Percentiles rank a stretch among this genome's conserved stretches.
phyloP scores from a whole-genome alignment of 176 grass and related monocot genomes.

The Pharus latifolius region DNA sequence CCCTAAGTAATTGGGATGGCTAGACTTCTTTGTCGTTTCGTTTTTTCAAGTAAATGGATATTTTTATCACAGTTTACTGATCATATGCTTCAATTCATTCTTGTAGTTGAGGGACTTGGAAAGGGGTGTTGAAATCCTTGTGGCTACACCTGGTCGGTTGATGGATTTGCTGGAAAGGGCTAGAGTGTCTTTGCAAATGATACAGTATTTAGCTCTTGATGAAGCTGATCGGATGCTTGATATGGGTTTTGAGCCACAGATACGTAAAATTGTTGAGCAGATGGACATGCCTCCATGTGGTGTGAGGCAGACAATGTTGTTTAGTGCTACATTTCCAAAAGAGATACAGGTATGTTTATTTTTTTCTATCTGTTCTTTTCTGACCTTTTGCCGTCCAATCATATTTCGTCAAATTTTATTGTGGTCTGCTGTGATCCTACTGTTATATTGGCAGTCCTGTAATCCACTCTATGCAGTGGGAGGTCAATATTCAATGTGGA shows the following conservation, averaged over 20 bases:
- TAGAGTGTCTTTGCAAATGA: constrained; percentile 81
- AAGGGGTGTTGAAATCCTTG: constrained; percentile 92
- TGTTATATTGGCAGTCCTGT: not conserved
- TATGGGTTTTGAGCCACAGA: constrained; percentile 98
- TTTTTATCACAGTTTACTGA: not conserved
- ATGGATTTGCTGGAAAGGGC: constrained; percentile 92
- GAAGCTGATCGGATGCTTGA: constrained; percentile 98
- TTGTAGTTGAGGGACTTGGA: constrained; percentile 81
- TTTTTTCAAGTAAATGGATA: no score
- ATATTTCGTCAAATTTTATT: not conserved
- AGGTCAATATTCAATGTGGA: not conserved
- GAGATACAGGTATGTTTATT: constrained; percentile 88
- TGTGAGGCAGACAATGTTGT: constrained; percentile 87
- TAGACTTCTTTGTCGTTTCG: no score
- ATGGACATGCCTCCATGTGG: constrained; percentile 85
- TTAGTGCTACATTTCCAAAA: constrained; percentile 96
- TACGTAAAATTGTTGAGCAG: constrained; percentile 89
- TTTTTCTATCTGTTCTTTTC: not conserved
- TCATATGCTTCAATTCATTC: not conserved
- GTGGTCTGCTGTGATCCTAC: no score
- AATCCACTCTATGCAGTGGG: not conserved
- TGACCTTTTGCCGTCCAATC: not conserved
- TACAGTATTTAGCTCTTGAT: constrained; percentile 78
- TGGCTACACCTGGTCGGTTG: constrained; percentile 93
- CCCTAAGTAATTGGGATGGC: no score